phyloP scores from a whole-genome alignment of 352 stramenopile genomes.

The Pythium brassicae region DNA sequence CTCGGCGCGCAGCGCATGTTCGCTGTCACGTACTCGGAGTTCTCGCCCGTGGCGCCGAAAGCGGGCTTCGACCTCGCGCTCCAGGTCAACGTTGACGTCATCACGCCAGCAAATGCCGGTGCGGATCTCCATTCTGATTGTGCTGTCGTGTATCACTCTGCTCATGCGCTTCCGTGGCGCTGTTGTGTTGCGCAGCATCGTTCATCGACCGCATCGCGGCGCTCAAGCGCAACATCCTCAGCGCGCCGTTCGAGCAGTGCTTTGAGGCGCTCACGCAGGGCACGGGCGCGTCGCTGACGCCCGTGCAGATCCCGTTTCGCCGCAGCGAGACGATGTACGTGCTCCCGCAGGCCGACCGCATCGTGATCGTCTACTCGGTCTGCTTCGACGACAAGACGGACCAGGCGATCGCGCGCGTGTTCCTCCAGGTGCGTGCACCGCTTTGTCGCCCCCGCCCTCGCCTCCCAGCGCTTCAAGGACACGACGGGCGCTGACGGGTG shows the following conservation, averaged over 20 bases:
- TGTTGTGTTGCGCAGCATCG: constrained; percentile 27
- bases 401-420: constrained; percentile 86
- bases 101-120: constrained; percentile 70
- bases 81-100: constrained; percentile 70
- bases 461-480: not conserved
- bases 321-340: constrained; percentile 85
- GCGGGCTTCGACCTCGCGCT: constrained; percentile 78
- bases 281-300: constrained; percentile 43
- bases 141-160: no score
- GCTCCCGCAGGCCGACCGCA: constrained; percentile 80
- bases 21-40: constrained; percentile 66
- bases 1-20: constrained; percentile 73
- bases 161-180: no score
- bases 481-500: no score
- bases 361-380: constrained; percentile 91
- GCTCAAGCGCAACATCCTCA: constrained; percentile 82
- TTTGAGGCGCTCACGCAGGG: constrained; percentile 74
- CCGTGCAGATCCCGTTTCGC: constrained; percentile 84
- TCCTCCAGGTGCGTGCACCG: constrained; percentile 63
- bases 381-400: constrained; percentile 94
- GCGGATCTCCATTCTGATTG: constrained; percentile 5
- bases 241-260: constrained; percentile 75
- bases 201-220: constrained; percentile 71
- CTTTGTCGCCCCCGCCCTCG: not conserved
- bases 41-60: constrained; percentile 57